Conservation (phyloP, 2,329 filamentous ascomycete species). For the Furcasterigmium furcatum region DNA sequence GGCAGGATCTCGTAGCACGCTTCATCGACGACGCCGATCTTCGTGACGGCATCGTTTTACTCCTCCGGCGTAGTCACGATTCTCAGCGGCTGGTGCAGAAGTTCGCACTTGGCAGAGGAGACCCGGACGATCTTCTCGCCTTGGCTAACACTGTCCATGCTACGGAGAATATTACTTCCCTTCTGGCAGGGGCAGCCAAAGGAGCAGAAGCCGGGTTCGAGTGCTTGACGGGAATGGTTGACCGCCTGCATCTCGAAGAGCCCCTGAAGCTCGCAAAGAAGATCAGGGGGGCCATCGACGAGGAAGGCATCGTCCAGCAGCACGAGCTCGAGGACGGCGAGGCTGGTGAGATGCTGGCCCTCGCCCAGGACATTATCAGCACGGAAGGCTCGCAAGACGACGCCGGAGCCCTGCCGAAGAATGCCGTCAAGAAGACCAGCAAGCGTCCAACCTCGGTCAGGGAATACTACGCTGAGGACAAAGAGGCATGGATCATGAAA, state of each 20-base stretch:
- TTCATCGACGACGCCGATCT: conserved; percentile 67
- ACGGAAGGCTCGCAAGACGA: conserved; percentile 62
- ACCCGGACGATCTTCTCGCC: conserved; percentile 83
- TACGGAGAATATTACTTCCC: conserved; percentile 60
- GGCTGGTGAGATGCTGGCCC: conserved; percentile 64
- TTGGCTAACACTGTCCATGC: conserved; percentile 78
- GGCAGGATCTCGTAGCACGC: conserved; percentile 77
- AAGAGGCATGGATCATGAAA: conserved; percentile 63
- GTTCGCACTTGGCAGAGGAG: conserved; percentile 88
- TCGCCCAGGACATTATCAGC: conserved; percentile 70
- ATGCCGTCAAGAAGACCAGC: conserved; percentile 36
- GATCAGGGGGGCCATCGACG: conserved; percentile 81
- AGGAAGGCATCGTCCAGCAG: conserved; percentile 80
- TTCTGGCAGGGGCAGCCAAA: conserved; percentile 30
- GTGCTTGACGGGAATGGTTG: conserved; percentile 43
- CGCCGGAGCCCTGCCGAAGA: conserved; percentile 52
- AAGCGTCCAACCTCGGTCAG: conserved; percentile 42
- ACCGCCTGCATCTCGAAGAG: conserved; percentile 62
- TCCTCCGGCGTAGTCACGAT: conserved; percentile 77
- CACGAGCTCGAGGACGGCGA: conserved; percentile 75
- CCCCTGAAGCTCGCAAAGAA: conserved; percentile 65
- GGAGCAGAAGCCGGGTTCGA: conserved; percentile 10
- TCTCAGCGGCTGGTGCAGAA: conserved; percentile 89
- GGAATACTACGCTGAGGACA: conserved; percentile 59
- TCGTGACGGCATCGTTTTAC: conserved; percentile 63